phyloP scores from a whole-genome alignment of 257 asterid genomes.

The Solanum bulbocastanum region DNA sequence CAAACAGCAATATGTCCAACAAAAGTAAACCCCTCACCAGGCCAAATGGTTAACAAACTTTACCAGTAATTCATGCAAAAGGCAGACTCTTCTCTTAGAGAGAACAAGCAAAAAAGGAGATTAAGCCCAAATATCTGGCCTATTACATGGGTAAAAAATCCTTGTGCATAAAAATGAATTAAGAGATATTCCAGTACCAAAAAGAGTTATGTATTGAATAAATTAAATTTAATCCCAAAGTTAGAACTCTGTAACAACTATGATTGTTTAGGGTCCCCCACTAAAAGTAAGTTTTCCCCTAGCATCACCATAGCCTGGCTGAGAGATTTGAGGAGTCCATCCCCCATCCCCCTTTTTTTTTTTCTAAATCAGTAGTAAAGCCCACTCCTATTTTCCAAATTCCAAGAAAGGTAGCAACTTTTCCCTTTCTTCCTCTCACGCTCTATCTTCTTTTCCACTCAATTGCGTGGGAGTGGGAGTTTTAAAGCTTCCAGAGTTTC shows the following conservation, averaged over 20 bases:
- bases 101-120: neutral
- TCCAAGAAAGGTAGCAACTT: neutral
- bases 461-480: neutral
- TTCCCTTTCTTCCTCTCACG: neutral
- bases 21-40: neutral
- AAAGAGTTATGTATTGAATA: neutral
- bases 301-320: neutral
- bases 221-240: neutral
- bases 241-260: neutral
- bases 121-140: neutral
- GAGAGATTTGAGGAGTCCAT: neutral
- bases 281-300: neutral
- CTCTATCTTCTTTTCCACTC: neutral
- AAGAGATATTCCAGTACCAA: neutral
- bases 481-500: neutral
- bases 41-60: neutral
- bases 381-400: neutral
- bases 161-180: neutral
- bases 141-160: neutral
- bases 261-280: neutral
- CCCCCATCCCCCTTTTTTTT: too few species aligned
- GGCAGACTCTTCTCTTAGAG: neutral
- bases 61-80: neutral
- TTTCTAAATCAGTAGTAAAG: neutral
- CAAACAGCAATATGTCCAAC: neutral